Evolutionary conservation across 805 yeast genomes (phyloP).

Genomic region (Yarrowia keelungensis): DNA sequence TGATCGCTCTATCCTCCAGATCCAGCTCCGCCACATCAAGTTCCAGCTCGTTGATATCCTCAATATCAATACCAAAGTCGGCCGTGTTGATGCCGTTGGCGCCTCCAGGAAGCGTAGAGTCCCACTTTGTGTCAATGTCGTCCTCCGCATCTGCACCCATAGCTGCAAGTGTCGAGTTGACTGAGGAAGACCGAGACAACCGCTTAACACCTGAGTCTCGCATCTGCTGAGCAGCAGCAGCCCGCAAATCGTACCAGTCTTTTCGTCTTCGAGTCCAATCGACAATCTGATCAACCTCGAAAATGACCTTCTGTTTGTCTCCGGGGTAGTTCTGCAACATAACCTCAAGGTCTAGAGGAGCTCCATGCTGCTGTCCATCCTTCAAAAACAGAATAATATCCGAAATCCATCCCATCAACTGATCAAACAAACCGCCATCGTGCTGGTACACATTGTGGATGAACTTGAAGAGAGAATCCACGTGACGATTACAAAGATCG

Average conservation of each 20-base stretch:
- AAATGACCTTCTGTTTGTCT: conserved; percentile 50
- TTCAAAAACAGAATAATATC: conserved; percentile 68
- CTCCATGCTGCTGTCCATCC: conserved; percentile 57
- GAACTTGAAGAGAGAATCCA: conserved; percentile 73
- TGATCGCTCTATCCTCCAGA: conserved; percentile 22
- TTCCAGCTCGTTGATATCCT: conserved; percentile 25
- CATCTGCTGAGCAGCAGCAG: conserved; percentile 17
- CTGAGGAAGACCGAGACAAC: background rate
- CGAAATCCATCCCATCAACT: conserved; percentile 76
- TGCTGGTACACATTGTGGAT: conserved; percentile 81
- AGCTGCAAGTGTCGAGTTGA: conserved; percentile 17
- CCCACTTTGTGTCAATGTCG: conserved; percentile 30
- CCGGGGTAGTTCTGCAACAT: conserved; percentile 49
- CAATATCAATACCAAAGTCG: conserved; percentile 28
- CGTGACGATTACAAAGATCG: conserved; percentile 71
- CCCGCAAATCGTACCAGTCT: conserved; percentile 38
- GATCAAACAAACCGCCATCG: conserved; percentile 76
- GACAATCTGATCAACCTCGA: conserved; percentile 55
- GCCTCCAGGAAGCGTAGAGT: conserved; percentile 25
- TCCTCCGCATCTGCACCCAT: conserved; percentile 19
- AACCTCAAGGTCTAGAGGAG: conserved; percentile 56
- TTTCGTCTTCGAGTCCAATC: conserved; percentile 45
- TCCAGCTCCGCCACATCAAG: conserved; percentile 37
- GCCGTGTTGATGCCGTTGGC: conserved; percentile 12
- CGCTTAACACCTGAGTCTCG: conserved; percentile 10